Percentiles rank a stretch among this genome's conserved stretches.
Evolutionary conservation across 495 filamentous ascomycete genomes (phyloP).

Genomic region (Talaromyces wortmannii): DNA sequence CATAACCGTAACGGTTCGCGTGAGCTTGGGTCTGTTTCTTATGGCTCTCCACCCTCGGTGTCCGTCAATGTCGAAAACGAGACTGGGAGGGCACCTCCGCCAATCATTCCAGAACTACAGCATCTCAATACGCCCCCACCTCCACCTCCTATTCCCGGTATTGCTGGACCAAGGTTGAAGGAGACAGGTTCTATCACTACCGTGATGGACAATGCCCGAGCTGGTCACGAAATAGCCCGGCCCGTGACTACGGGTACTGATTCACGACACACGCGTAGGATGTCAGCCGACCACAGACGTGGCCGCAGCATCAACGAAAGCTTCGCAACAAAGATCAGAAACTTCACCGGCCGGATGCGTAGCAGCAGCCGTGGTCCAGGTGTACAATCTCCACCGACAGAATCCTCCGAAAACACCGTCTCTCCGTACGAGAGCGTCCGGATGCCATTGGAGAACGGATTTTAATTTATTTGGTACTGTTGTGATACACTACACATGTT

Average conservation of each 20-base stretch:
- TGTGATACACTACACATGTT: no score
- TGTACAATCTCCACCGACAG: slow-evolving; percentile 3
- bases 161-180: slow-evolving; percentile 28
- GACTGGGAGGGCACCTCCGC: slow-evolving; percentile 39
- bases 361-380: slow-evolving; percentile 51
- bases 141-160: slow-evolving; percentile 21
- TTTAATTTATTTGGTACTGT: not conserved
- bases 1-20: slow-evolving; percentile 32
- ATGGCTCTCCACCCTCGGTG: slow-evolving; percentile 16
- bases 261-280: slow-evolving; percentile 22
- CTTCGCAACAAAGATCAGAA: slow-evolving; percentile 55
- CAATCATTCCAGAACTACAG: slow-evolving; percentile 75
- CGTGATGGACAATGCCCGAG: slow-evolving; percentile 54
- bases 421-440: slow-evolving; percentile 26
- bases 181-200: slow-evolving; percentile 62
- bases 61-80: slow-evolving; percentile 61
- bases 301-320: slow-evolving; percentile 64
- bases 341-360: slow-evolving; percentile 57
- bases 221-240: slow-evolving; percentile 27
- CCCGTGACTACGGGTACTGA: slow-evolving; percentile 35
- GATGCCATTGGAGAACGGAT: slow-evolving; percentile 1
- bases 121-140: slow-evolving; percentile 69
- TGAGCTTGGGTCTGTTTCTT: slow-evolving; percentile 13
- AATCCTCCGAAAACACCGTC: slow-evolving; percentile 1
- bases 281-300: slow-evolving; percentile 53